Percentiles rank a stretch among this genome's conserved stretches.
These are phyloP conservation scores for Stereocaulon alpinum DNA, from an alignment of 495 filamentous ascomycete species.

Conservation along the genomic window DNA sequence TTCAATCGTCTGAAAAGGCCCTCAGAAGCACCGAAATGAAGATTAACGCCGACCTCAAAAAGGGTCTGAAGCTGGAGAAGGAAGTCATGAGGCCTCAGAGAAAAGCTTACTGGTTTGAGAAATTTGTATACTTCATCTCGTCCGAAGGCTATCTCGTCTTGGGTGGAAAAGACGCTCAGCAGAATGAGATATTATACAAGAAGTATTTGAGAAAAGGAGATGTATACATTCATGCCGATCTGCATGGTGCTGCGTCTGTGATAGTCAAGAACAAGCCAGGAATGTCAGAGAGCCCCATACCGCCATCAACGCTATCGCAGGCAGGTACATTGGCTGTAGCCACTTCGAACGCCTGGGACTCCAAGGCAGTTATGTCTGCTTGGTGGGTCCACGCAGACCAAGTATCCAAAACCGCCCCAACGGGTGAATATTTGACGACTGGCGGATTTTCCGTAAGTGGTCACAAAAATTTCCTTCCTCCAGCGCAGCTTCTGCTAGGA, in stretches of 20 bases:
- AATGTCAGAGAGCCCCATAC: conserved; percentile 70
- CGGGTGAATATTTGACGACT: conserved; percentile 66
- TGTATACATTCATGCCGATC: conserved; percentile 82
- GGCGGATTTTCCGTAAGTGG: conserved; percentile 74
- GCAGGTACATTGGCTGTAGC: conserved; percentile 76
- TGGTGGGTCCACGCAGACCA: conserved; percentile 89
- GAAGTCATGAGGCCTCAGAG: conserved; percentile 72
- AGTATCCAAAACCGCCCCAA: conserved; percentile 68
- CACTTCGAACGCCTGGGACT: conserved; percentile 85
- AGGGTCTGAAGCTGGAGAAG: conserved; percentile 85
- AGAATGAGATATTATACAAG: conserved; percentile 83
- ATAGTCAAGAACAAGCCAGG: conserved; percentile 75
- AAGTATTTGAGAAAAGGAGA: conserved; percentile 80
- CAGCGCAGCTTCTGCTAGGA: conserved; percentile 76
- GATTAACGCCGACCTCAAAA: conserved; percentile 73
- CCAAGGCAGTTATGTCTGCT: conserved; percentile 86
- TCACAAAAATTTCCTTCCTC: conserved; percentile 82
- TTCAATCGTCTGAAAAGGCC: conserved; percentile 70
- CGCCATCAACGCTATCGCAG: conserved; percentile 83
- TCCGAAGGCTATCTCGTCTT: conserved; percentile 92
- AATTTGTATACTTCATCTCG: conserved; percentile 88
- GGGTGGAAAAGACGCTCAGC: conserved; percentile 74
- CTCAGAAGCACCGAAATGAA: conserved; percentile 85
- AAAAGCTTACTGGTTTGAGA: conserved; percentile 87
- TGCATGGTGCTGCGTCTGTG: conserved; percentile 70